These are phyloP conservation scores for Aspergillus olivimuriae DNA, from an alignment of 495 filamentous ascomycete species.

Conservation along the genomic window DNA sequence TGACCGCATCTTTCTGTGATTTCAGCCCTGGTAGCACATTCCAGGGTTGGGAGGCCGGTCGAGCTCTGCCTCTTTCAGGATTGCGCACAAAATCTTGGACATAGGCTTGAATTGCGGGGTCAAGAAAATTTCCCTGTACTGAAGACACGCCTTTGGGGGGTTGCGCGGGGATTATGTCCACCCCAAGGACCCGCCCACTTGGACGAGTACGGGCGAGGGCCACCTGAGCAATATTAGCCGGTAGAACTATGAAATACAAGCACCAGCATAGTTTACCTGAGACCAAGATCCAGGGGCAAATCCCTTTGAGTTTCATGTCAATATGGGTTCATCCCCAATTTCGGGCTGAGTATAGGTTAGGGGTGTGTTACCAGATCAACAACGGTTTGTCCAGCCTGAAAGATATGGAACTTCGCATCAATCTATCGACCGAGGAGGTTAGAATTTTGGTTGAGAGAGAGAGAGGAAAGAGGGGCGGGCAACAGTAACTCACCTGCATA, in stretches of 20 bases:
- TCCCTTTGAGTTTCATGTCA: slow-evolving; percentile 56
- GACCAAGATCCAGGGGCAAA: slow-evolving; percentile 95
- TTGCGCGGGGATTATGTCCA: slow-evolving; percentile 87
- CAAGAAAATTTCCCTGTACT: slow-evolving; percentile 89
- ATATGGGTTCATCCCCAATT: too few species aligned
- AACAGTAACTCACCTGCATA: slow-evolving; percentile 50
- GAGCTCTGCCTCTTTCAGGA: slow-evolving; percentile 51
- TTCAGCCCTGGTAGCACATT: too few species aligned
- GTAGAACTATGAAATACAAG: not conserved
- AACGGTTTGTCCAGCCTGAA: slow-evolving; percentile 72
- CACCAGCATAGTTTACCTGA: slow-evolving; percentile 55
- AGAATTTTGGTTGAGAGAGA: not conserved
- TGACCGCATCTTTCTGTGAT: too few species aligned
- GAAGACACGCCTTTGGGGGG: slow-evolving; percentile 85
- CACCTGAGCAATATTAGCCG: slow-evolving; percentile 41
- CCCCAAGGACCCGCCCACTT: slow-evolving; percentile 72
- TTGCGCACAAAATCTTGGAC: slow-evolving; percentile 70
- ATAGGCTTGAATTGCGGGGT: slow-evolving; percentile 59
- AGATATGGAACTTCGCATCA: slow-evolving; percentile 71
- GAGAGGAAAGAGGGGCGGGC: not conserved
- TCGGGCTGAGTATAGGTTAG: slow-evolving; percentile 2
- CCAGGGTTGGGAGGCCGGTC: too few species aligned
- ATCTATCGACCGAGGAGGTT: slow-evolving; percentile 43
- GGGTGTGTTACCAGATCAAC: slow-evolving; percentile 65
- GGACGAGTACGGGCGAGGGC: slow-evolving; percentile 72